A percentile compares a stretch with the other conserved stretches of the same genome.
These are phyloP conservation scores for Tagetes erecta DNA, from an alignment of 129 eudicot species.

Conservation along the genomic window DNA sequence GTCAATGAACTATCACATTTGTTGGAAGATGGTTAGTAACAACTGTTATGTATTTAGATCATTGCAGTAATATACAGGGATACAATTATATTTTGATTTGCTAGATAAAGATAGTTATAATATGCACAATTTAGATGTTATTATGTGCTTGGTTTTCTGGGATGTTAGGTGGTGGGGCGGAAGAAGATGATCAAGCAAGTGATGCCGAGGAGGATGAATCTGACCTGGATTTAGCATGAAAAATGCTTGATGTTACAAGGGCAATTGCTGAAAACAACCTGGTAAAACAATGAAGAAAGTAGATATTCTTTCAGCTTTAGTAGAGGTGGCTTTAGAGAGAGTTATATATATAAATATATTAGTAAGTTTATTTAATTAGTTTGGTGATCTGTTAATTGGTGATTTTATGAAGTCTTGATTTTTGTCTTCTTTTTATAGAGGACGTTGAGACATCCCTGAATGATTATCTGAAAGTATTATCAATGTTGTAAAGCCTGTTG, in stretches of 20 bases:
- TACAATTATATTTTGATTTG: neutral
- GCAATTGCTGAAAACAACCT: conserved; percentile 78
- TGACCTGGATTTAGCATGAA: conserved; percentile 95
- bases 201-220: conserved; percentile 21
- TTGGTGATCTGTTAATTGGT: neutral
- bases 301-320: conserved; percentile 84
- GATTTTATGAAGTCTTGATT: neutral
- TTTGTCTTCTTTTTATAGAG: conserved; percentile 52
- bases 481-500: conserved; percentile 86
- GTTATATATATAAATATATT: conserved; percentile 27
- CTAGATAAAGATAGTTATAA: neutral
- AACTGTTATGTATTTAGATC: neutral
- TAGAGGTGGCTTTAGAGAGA: conserved; percentile 86
- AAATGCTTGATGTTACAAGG: conserved; percentile 95
- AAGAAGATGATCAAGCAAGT: conserved; percentile 65
- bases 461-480: conserved; percentile 80
- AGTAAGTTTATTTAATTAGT: conserved; percentile 8
- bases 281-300: conserved; percentile 86
- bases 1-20: no score
- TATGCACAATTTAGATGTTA: conserved; percentile 5
- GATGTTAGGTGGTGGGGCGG: conserved; percentile 43
- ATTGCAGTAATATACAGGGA: neutral
- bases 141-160: neutral
- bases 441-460: conserved; percentile 88
- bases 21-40: conserved; percentile 47